phyloP scores from a whole-genome alignment of 192 early-diverging fungal species.

The Linnemannia hyalina region DNA sequence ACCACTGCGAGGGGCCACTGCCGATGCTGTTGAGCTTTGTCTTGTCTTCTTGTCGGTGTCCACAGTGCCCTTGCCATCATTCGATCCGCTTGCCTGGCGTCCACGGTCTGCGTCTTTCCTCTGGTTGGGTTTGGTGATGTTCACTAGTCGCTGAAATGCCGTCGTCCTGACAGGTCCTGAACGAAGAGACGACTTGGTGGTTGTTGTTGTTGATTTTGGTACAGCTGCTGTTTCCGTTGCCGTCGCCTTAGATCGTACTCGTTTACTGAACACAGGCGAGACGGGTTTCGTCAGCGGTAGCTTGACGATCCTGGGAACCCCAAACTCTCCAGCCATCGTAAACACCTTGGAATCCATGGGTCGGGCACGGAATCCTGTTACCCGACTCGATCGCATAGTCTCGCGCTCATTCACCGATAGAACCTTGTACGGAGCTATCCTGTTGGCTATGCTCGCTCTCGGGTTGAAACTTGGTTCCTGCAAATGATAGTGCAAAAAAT shows the following conservation, averaged over 20 bases:
- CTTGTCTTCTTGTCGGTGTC: not conserved
- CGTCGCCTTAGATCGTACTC: not conserved
- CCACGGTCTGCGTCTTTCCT: not conserved
- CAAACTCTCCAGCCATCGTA: conserved; percentile 38
- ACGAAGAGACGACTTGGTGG: not conserved
- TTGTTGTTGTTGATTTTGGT: not conserved
- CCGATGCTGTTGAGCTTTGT: not conserved
- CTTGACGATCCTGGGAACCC: conserved; percentile 36
- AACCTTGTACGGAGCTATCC: conserved; percentile 22
- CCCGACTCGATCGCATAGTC: conserved; percentile 12
- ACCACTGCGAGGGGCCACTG: not conserved
- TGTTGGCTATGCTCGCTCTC: conserved; percentile 6
- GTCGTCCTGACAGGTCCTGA: not conserved
- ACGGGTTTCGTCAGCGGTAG: conserved; percentile 35
- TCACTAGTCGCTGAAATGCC: not conserved
- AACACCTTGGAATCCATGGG: conserved; percentile 34
- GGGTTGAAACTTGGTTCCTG: not conserved
- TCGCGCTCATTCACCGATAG: conserved; percentile 34
- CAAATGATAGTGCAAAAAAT: not conserved
- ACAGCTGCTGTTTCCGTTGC: not conserved
- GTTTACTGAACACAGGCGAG: conserved; percentile 40
- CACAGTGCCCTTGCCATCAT: not conserved
- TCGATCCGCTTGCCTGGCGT: not conserved
- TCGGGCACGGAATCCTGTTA: conserved; percentile 15
- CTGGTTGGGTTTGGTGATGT: conserved; percentile 1